Conservation (phyloP, 164 flowering plant genomes). For the Vitis vinifera region ASM3070453v1 NC_081810.1:15304501-15305000, state of each 20-base stretch:
- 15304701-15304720: neutral
- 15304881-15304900: too few species aligned
- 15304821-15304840: conserved; percentile 86
- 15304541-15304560: neutral
- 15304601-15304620: neutral
- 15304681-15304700: neutral
- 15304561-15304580: too few species aligned
- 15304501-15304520: too few species aligned
- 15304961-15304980: too few species aligned
- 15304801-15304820: conserved; percentile 98
- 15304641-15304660: neutral
- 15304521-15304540: neutral
- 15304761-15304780: conserved; percentile 83
- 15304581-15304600: neutral
- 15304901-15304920: too few species aligned
- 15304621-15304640: neutral
- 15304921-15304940: too few species aligned
- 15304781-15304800: conserved; percentile 95
- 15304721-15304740: neutral
- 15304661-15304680: neutral
- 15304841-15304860: neutral
- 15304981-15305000: neutral
- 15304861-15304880: neutral
- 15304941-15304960: too few species aligned
- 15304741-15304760: neutral